phyloP scores from a whole-genome alignment of 345 rosid species.

The Syzygium aromaticum region DNA sequence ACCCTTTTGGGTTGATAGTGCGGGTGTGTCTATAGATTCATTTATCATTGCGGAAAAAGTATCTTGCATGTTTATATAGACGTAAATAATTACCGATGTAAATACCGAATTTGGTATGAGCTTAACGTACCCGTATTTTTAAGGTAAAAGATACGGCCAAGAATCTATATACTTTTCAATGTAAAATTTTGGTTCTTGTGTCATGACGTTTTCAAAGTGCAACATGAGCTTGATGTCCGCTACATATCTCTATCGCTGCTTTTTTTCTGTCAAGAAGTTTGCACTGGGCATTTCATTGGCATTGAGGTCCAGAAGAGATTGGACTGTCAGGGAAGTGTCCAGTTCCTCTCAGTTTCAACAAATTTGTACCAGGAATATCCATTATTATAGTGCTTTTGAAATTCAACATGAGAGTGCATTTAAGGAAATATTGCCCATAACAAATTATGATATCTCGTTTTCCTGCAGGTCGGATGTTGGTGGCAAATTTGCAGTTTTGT shows the following conservation, averaged over 20 bases:
- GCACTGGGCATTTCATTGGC: not conserved
- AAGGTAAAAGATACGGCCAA: not conserved
- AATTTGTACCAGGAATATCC: not conserved
- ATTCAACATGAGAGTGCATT: not conserved
- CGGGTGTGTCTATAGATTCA: not conserved
- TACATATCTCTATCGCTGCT: not conserved
- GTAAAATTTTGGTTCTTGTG: not conserved
- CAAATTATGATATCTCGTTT: not conserved
- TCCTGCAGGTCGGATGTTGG: not conserved
- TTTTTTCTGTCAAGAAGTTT: not conserved
- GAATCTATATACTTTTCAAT: too few species aligned
- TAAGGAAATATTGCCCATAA: not conserved
- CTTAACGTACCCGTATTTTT: not conserved
- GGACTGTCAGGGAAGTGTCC: not conserved
- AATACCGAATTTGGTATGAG: not conserved
- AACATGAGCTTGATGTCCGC: not conserved
- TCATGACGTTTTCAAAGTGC: not conserved
- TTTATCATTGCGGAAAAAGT: not conserved
- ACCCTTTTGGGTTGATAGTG: not conserved
- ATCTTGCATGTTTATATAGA: not conserved
- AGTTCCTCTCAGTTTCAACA: not conserved
- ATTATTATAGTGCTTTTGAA: not conserved
- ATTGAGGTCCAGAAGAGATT: not conserved
- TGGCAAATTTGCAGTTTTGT: not conserved
- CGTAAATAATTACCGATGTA: too few species aligned